A percentile compares a stretch with the other conserved stretches of the same genome.
These are phyloP conservation scores for Melaleuca alternifolia DNA, from an alignment of 345 rosid species.

Conservation along the genomic window DNA sequence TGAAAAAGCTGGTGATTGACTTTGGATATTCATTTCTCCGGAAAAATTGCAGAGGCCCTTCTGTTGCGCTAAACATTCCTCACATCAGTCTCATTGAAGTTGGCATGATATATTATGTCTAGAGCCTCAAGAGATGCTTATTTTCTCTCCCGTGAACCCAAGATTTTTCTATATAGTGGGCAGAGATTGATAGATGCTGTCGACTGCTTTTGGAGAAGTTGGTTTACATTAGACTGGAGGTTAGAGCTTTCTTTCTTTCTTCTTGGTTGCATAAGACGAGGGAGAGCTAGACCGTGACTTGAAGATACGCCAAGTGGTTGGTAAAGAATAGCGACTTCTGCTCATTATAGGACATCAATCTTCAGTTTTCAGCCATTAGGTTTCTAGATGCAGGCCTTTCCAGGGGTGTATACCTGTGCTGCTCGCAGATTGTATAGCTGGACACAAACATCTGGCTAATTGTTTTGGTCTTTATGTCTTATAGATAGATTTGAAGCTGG, in stretches of 20 bases:
- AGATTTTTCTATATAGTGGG: background rate
- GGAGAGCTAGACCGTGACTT: background rate
- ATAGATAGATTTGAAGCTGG: background rate
- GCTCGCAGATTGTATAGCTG: background rate
- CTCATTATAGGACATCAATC: background rate
- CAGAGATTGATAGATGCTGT: background rate
- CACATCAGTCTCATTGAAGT: conserved; percentile 93
- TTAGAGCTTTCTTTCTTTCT: background rate
- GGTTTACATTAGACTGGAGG: background rate
- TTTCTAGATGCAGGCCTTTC: background rate
- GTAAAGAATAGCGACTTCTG: background rate
- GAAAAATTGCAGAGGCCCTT: conserved; percentile 91
- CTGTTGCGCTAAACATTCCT: conserved; percentile 86
- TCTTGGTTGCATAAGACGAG: background rate
- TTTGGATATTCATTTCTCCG: conserved; percentile 82
- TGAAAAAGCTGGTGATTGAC: conserved; percentile 69
- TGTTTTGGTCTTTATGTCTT: background rate
- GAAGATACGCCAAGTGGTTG: background rate
- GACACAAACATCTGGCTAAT: background rate
- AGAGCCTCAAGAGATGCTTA: conserved; percentile 2
- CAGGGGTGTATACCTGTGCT: background rate
- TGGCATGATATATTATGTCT: conserved; percentile 90
- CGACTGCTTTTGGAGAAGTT: background rate
- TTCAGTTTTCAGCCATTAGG: background rate
- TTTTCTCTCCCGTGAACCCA: background rate